Base-by-base conservation (phyloP, 495 filamentous ascomycete species). In the Hyaloscypha variabilis region DNA sequence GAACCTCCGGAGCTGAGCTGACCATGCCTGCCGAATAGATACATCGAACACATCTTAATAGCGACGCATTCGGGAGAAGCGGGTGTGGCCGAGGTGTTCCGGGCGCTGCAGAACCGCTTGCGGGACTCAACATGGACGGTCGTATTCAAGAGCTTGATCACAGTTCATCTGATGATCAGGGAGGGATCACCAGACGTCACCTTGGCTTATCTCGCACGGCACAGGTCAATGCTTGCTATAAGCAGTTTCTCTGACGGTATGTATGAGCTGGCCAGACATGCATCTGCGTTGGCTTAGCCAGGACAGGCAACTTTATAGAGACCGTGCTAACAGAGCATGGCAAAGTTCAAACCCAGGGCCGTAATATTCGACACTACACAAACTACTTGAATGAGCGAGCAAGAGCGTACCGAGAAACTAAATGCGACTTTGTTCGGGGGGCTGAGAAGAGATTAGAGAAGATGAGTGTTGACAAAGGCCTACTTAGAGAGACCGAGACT, bases 91-190 rank as follows among this genome's bases (percentile, higher is more conserved):
- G 95, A 99, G 77, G 91, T 99, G 53, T 98, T 99, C 73, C 87
- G 96, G 52, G 91, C 93, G 30, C 78, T 99, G 26, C 92, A 96
- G 71, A 87, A 91, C 72, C 84, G 95, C 58, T 79, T 99, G 56
- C 89, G 92, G 69, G 95, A 99, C 72, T 93, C 94, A 70, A 96
- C 94, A 86, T 99, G 95, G 95, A 98, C 96, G 10, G 84, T 88
- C 31, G 93, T 94, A 62, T 97, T 97, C 87, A 99, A 99, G 77
- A 86, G 89, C 60, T 83, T 99, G 61, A 97, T 99, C 66, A 93
- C 96, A 6, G 86, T 97, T 42, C 95, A 99, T 75, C 80, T 98
- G 49, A 97, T 99, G 94, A 94, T 99, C 66, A 86, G 95, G 65
- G 95, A 99, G 78, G 95, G 95, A 19, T 92, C 94, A 74, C 85